phyloP scores from a whole-genome alignment of 176 grass and related monocot species.

The Juncus inflexus region DNA sequence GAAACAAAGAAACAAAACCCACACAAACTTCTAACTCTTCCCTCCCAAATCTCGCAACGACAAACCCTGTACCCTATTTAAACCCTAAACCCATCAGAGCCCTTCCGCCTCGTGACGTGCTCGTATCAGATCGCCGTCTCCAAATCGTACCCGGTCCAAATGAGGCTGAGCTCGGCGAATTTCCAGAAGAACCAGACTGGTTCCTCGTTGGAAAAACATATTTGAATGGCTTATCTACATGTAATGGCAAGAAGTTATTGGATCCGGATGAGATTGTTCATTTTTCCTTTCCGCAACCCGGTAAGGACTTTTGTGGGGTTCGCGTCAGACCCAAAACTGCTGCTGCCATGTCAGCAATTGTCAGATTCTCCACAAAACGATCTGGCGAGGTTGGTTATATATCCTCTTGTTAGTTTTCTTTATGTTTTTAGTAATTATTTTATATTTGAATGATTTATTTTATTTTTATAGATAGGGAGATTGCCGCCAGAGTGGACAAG shows the following conservation, averaged over 20 bases:
- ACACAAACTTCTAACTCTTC: not conserved
- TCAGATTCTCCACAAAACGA: constrained; percentile 84
- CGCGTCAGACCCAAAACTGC: constrained; percentile 45
- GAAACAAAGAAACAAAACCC: not conserved
- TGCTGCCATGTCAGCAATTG: constrained; percentile 46
- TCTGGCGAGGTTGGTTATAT: constrained; percentile 55
- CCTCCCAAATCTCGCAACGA: constrained; percentile 28
- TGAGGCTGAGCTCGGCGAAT: constrained; percentile 61
- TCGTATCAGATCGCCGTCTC: constrained; percentile 25
- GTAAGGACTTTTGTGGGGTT: constrained; percentile 20
- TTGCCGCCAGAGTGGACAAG: constrained; percentile 60
- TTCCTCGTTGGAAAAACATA: constrained; percentile 65
- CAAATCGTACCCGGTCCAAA: constrained; percentile 42
- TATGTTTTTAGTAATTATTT: not conserved
- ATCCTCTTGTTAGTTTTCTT: not conserved
- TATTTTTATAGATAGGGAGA: constrained; percentile 57
- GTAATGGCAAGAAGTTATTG: constrained; percentile 44
- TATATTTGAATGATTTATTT: not conserved
- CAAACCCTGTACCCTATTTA: constrained; percentile 53
- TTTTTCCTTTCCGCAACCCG: constrained; percentile 61
- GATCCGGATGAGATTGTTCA: constrained; percentile 73
- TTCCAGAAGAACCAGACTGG: constrained; percentile 61
- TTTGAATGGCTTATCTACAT: constrained; percentile 64
- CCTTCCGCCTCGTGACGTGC: constrained; percentile 19
- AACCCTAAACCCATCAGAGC: constrained; percentile 70